Conservation (phyloP, 1,284 basidiomycete species). For the Albatrellus sp. region DNA sequence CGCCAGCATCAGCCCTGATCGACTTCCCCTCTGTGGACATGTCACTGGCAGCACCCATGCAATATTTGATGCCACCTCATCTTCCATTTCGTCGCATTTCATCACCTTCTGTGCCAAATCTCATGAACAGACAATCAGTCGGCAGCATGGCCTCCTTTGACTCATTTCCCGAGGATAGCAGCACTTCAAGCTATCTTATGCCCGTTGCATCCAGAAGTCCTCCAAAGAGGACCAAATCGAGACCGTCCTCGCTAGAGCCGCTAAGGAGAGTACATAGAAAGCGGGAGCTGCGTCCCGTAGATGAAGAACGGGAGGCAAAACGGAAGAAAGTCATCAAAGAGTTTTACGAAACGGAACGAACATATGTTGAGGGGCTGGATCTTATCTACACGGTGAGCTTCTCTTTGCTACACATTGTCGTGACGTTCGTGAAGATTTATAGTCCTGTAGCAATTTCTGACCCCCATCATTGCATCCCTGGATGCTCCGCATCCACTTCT, state of each 20-base stretch:
- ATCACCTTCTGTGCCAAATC: constrained; percentile 46
- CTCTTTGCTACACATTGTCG: not conserved
- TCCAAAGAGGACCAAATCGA: constrained; percentile 10
- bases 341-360: constrained; percentile 69
- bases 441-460: constrained; percentile 56
- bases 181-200: constrained; percentile 7
- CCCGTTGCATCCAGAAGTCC: constrained; percentile 9
- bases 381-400: constrained; percentile 62
- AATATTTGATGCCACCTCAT: constrained; percentile 24
- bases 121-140: constrained; percentile 45
- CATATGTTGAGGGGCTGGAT: constrained; percentile 70
- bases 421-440: not conserved
- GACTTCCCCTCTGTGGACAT: constrained; percentile 8
- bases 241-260: constrained; percentile 20
- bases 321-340: constrained; percentile 51
- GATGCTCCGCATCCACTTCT: constrained; percentile 57
- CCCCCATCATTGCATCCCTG: constrained; percentile 61
- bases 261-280: constrained; percentile 15
- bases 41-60: constrained; percentile 1
- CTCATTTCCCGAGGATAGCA: constrained; percentile 42
- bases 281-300: constrained; percentile 19
- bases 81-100: constrained; percentile 69
- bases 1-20: constrained; percentile 1
- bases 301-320: constrained; percentile 25
- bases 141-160: constrained; percentile 59